Conservation (phyloP, 2,329 filamentous ascomycete species). For the Aureobasidium sp. region DNA sequence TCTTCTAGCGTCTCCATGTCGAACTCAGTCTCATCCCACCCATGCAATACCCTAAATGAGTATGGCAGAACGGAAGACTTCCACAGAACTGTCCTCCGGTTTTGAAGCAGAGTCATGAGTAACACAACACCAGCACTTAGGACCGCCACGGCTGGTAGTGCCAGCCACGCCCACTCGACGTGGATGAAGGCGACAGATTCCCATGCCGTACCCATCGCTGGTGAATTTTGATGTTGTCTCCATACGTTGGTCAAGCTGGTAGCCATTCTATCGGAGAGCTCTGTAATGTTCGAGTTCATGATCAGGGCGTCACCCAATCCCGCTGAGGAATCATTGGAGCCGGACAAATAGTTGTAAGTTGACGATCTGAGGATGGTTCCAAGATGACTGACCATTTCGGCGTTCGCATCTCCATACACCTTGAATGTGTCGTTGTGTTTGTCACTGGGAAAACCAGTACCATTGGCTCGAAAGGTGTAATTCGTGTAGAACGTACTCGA, state of each 20-base stretch:
- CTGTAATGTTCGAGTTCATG: not conserved
- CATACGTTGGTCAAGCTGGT: slow-evolving; percentile 2
- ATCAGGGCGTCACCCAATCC: not conserved
- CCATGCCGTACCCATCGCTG: not conserved
- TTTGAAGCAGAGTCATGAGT: not conserved
- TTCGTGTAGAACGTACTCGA: not conserved
- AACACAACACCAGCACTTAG: not conserved
- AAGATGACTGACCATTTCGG: not conserved
- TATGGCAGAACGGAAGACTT: not conserved
- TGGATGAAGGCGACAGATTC: slow-evolving; percentile 2
- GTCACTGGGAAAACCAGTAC: not conserved
- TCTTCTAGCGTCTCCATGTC: not conserved
- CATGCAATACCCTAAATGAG: not conserved
- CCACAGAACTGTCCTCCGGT: not conserved
- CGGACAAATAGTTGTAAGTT: not conserved
- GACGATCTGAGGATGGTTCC: not conserved
- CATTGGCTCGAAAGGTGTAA: not conserved
- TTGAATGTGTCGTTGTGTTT: not conserved
- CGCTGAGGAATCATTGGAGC: not conserved
- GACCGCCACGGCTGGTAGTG: not conserved
- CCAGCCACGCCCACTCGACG: not conserved
- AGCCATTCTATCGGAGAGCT: not conserved
- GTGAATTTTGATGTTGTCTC: not conserved
- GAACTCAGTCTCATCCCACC: slow-evolving; percentile 1
- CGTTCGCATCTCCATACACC: not conserved